These are phyloP conservation scores for Seiridium cupressi DNA, from an alignment of 2,329 filamentous ascomycete genomes.

Conservation along the genomic window DNA sequence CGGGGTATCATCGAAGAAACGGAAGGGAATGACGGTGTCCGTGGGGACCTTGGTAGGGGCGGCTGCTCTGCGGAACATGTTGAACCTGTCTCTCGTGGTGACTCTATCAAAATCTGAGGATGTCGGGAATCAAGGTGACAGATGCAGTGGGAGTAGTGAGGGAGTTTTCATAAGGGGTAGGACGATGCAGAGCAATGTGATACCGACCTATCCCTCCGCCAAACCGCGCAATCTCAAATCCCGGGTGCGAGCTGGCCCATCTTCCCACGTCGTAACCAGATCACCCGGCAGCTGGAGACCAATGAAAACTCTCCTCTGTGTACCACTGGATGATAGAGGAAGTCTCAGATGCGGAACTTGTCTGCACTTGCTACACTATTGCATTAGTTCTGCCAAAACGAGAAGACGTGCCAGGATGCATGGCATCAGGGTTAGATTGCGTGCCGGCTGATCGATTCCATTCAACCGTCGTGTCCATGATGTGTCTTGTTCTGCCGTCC, in stretches of 20 bases:
- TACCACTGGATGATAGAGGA: not conserved
- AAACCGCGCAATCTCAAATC: not conserved
- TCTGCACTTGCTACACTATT: not conserved
- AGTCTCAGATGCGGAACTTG: not conserved
- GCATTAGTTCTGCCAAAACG: not conserved
- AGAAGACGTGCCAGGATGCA: not conserved
- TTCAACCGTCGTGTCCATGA: not conserved
- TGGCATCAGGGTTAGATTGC: not conserved
- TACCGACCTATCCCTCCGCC: not conserved
- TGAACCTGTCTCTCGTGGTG: not conserved
- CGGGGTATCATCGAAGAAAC: conserved; percentile 16
- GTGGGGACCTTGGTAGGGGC: not conserved
- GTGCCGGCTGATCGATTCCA: not conserved
- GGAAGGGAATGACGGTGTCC: not conserved
- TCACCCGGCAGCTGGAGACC: not conserved
- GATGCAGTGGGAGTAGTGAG: too few relatives aligned
- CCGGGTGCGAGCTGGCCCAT: not conserved
- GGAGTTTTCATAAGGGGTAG: not conserved
- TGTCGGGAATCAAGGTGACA: not conserved
- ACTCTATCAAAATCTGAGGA: not conserved
- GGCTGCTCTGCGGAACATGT: not conserved
- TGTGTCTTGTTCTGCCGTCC: too few relatives aligned
- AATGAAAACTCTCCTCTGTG: not conserved
- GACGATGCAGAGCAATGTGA: not conserved
- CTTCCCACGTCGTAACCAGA: not conserved